Evolutionary conservation across 1,284 basidiomycete genomes (phyloP).

Genomic region (Cutaneotrichosporon dermatis): DNA sequence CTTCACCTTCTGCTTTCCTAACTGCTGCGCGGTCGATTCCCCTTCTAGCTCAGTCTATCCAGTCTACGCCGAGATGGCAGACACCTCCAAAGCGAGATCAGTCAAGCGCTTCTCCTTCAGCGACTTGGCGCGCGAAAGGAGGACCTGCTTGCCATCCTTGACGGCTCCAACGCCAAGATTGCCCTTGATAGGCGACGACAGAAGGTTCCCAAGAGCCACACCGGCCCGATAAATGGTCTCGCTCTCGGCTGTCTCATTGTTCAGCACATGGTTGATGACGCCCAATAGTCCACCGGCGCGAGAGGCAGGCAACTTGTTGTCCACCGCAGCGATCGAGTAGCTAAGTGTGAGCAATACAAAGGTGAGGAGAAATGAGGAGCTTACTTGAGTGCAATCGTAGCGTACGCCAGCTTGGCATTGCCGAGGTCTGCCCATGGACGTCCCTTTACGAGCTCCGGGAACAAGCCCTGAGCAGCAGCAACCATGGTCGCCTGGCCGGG

Average conservation of each 20-base stretch:
- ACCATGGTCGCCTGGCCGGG: conserved; percentile 53
- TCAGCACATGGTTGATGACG: conserved; percentile 51
- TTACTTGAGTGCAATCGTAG: conserved; percentile 47
- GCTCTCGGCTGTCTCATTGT: conserved; percentile 65
- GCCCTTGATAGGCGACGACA: conserved; percentile 39
- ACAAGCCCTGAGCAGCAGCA: conserved; percentile 56
- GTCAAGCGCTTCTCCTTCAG: conserved; percentile 47
- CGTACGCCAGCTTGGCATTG: conserved; percentile 30
- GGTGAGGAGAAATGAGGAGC: conserved; percentile 6
- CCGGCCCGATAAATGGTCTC: conserved; percentile 80
- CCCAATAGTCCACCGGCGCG: conserved; percentile 28
- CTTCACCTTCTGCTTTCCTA: background rate
- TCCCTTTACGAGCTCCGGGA: conserved; percentile 51
- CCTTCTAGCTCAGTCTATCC: too few species aligned
- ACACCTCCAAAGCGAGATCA: conserved; percentile 44
- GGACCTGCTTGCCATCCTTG: conserved; percentile 33
- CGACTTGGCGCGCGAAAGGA: conserved; percentile 27
- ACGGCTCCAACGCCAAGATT: conserved; percentile 38
- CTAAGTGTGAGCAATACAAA: conserved; percentile 23
- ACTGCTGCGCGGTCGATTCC: too few species aligned
- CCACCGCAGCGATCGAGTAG: conserved; percentile 50
- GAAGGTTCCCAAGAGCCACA: conserved; percentile 80
- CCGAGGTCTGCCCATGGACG: conserved; percentile 32
- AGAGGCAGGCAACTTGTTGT: conserved; percentile 29
- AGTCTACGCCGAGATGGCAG: conserved; percentile 8